Evolutionary conservation across 1,284 basidiomycete species (phyloP).

Genomic region (Somion occarium): DNA sequence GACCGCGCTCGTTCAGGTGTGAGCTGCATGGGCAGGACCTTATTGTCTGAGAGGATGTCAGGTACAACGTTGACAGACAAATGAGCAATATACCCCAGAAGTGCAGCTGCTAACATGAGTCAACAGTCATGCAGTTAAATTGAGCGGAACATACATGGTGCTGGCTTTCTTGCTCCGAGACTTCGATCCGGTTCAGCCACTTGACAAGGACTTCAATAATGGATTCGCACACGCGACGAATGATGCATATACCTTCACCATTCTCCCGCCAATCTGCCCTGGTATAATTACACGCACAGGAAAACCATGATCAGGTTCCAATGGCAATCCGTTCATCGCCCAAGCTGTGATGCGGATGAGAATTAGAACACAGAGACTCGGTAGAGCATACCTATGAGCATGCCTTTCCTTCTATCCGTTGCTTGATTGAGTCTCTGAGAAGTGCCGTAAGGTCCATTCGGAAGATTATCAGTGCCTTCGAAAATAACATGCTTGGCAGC

Average conservation of each 20-base stretch:
- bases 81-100: constrained; percentile 10
- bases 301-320: constrained; percentile 65
- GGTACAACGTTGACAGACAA: not conserved
- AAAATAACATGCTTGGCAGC: constrained; percentile 54
- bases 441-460: constrained; percentile 67
- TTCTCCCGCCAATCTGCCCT: constrained; percentile 61
- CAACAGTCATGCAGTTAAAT: not conserved
- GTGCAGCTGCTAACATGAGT: constrained; percentile 18
- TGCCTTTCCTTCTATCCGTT: constrained; percentile 43
- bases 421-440: constrained; percentile 51
- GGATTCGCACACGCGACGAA: constrained; percentile 12
- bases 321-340: constrained; percentile 57
- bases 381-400: constrained; percentile 38
- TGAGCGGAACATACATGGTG: constrained; percentile 38
- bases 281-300: constrained; percentile 60
- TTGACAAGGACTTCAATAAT: constrained; percentile 25
- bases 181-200: constrained; percentile 58
- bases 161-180: constrained; percentile 49
- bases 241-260: constrained; percentile 33
- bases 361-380: not conserved
- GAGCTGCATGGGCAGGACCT: constrained; percentile 54
- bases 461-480: constrained; percentile 57
- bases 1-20: constrained; percentile 52
- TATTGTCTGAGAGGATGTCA: constrained; percentile 43
- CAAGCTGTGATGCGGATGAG: constrained; percentile 31